Percentiles rank a stretch among this genome's conserved stretches.
Conservation (phyloP, 345 rosid species). For the Ricinus communis region DNA sequence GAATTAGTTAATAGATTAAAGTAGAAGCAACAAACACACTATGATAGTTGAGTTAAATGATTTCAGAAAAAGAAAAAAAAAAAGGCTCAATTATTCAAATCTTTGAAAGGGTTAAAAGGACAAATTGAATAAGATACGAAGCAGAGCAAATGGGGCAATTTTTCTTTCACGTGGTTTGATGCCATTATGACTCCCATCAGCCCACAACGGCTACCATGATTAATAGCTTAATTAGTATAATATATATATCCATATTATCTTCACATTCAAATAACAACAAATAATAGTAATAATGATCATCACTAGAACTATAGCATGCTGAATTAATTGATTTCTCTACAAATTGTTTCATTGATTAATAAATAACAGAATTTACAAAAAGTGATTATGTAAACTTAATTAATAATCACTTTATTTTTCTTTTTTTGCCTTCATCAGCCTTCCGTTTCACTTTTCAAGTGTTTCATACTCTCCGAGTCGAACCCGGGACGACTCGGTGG, state of each 20-base stretch:
- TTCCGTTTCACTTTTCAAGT: neutral
- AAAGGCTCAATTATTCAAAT: neutral
- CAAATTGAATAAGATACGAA: constrained; percentile 19
- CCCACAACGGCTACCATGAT: constrained; percentile 22
- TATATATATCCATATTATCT: too few relatives aligned
- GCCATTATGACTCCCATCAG: constrained; percentile 25
- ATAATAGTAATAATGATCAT: too few relatives aligned
- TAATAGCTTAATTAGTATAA: neutral
- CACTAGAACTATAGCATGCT: neutral
- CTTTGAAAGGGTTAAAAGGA: constrained; percentile 11
- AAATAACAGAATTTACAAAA: constrained; percentile 21
- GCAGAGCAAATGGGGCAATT: constrained; percentile 8
- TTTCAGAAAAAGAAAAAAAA: neutral
- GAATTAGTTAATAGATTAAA: too few relatives aligned
- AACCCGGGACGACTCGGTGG: constrained; percentile 34
- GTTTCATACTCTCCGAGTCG: constrained; percentile 7
- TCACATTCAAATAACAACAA: too few relatives aligned
- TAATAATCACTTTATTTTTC: neutral
- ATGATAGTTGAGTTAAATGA: neutral
- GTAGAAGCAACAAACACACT: neutral
- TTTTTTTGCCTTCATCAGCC: neutral
- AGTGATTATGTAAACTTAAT: neutral
- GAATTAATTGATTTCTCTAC: neutral
- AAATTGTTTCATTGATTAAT: constrained; percentile 14
- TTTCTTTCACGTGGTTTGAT: constrained; percentile 37